Evolutionary conservation across 2,329 filamentous ascomycete genomes (phyloP).

Genomic region (Scedosporium aurantiacum): DNA sequence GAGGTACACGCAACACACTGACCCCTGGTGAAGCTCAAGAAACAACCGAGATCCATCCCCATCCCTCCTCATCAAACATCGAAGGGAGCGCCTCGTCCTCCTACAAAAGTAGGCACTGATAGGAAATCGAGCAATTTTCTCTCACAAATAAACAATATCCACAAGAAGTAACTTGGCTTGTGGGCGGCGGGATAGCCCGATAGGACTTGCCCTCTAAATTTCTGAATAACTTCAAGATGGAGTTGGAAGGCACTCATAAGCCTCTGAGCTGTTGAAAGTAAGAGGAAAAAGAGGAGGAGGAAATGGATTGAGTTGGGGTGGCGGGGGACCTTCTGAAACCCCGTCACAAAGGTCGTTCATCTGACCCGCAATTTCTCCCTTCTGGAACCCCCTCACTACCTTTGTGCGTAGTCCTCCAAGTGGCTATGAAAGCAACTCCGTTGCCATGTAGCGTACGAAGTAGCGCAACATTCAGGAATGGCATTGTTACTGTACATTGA

Average conservation of each 20-base stretch:
- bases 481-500: not conserved
- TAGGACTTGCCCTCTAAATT: too few species aligned
- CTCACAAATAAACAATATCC: too few species aligned
- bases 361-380: not conserved
- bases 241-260: not conserved
- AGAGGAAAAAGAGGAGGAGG: not conserved
- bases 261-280: too few species aligned
- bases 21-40: too few species aligned
- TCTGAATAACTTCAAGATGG: too few species aligned
- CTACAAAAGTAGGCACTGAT: too few species aligned
- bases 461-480: not conserved
- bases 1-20: not conserved
- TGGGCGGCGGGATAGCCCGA: too few species aligned
- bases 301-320: not conserved
- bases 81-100: too few species aligned
- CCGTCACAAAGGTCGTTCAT: not conserved
- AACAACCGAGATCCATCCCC: too few species aligned
- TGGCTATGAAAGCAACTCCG: not conserved
- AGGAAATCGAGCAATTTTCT: too few species aligned
- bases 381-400: conserved; percentile 1
- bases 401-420: not conserved
- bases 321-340: conserved; percentile 1
- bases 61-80: too few species aligned
- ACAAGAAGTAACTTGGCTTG: too few species aligned
- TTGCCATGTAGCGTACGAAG: not conserved